phyloP scores from a whole-genome alignment of 2,329 filamentous ascomycete species.

The Nemania serpens region DNA sequence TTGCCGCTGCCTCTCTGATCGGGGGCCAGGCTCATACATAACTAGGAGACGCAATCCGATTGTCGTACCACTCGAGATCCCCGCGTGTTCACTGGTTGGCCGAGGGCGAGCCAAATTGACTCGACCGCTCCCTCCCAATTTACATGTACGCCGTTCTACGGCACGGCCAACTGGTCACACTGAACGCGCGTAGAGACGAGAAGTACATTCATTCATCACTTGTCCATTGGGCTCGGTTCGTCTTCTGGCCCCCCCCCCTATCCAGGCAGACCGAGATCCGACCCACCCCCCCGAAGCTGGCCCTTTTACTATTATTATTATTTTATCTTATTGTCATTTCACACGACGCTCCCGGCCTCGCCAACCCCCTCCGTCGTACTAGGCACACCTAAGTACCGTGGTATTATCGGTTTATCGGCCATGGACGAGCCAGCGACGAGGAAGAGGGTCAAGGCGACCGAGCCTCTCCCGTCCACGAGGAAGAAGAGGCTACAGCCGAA shows the following conservation, averaged over 20 bases:
- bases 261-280: slow-evolving; percentile 17
- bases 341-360: slow-evolving; percentile 2
- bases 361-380: slow-evolving; percentile 15
- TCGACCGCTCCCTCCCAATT: slow-evolving; percentile 3
- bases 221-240: slow-evolving; percentile 17
- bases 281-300: slow-evolving; percentile 5
- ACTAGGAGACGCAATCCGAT: slow-evolving; percentile 15
- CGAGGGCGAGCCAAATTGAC: slow-evolving; percentile 15
- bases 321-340: background rate
- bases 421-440: slow-evolving; percentile 16
- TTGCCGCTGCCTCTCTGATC: slow-evolving; percentile 3
- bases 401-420: slow-evolving; percentile 10
- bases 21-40: slow-evolving; percentile 2
- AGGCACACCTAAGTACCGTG: slow-evolving; percentile 16
- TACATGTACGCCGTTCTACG: slow-evolving; percentile 5
- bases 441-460: slow-evolving; percentile 10
- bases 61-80: slow-evolving; percentile 21
- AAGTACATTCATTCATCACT: slow-evolving; percentile 10
- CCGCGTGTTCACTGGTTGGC: slow-evolving; percentile 20
- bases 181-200: slow-evolving; percentile 9
- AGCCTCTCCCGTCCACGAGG: slow-evolving; percentile 4
- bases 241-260: slow-evolving; percentile 12
- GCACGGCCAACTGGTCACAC: slow-evolving; percentile 1
- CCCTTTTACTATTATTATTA: background rate
- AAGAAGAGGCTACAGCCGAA: slow-evolving; percentile 19